These are phyloP conservation scores for Anethum foeniculum DNA, from an alignment of 140 eudicot genomes.

Conservation along the genomic window DNA sequence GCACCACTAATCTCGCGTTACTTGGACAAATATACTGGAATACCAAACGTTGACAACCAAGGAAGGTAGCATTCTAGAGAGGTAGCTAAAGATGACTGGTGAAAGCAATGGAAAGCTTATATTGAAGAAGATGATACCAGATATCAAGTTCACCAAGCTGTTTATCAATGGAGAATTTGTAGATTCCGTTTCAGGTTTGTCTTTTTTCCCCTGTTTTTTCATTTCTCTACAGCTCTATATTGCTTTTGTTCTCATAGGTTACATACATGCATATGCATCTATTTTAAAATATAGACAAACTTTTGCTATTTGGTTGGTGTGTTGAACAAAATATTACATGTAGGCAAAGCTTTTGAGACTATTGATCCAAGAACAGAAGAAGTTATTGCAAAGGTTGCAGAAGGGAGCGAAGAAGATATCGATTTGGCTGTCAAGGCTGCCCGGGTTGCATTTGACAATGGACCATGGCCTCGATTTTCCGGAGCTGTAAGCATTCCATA, in stretches of 20 bases:
- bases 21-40: not conserved
- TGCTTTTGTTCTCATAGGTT: not conserved
- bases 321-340: not conserved
- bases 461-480: conserved; percentile 95
- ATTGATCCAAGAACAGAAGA: conserved; percentile 77
- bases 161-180: conserved; percentile 11
- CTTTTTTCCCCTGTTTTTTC: not conserved
- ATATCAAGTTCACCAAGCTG: conserved; percentile 7
- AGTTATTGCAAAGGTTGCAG: conserved; percentile 56
- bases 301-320: not conserved
- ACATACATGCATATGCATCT: not conserved
- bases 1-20: not conserved
- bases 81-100: not conserved
- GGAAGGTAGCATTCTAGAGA: not conserved
- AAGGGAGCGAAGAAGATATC: conserved; percentile 71
- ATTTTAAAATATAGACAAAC: not conserved
- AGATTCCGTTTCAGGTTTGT: conserved; percentile 6
- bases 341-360: conserved; percentile 83
- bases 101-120: not conserved
- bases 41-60: not conserved
- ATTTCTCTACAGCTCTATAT: not conserved
- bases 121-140: not conserved
- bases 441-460: conserved; percentile 79
- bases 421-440: conserved; percentile 93
- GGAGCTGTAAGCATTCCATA: conserved; percentile 69